Evolutionary conservation across 768 basidiomycete genomes (phyloP).

Genomic region (Lentinula sp.): DNA sequence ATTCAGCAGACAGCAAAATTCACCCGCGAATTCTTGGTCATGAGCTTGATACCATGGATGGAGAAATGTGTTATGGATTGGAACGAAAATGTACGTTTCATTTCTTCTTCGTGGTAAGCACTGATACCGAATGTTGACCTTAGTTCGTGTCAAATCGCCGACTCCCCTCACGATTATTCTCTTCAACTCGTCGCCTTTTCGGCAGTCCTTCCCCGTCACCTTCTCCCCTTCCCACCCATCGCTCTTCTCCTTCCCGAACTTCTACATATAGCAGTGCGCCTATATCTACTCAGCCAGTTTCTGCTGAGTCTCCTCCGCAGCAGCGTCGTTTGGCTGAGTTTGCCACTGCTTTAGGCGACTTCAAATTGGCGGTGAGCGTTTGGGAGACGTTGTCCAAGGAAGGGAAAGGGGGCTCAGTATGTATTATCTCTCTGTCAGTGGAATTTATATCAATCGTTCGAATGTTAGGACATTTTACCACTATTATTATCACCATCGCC

Average conservation of each 20-base stretch:
- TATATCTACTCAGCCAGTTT: conserved; percentile 8
- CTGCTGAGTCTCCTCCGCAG: conserved; percentile 47
- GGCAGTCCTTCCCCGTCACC: conserved; percentile 53
- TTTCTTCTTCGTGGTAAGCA: neutral
- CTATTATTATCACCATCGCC: conserved; percentile 64
- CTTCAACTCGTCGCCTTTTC: conserved; percentile 79
- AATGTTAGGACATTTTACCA: conserved; percentile 72
- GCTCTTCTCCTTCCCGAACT: conserved; percentile 31
- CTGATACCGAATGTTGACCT: conserved; percentile 7
- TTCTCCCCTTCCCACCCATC: conserved; percentile 30
- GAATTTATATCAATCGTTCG: neutral
- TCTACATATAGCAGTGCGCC: conserved; percentile 26
- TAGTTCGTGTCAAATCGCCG: conserved; percentile 71
- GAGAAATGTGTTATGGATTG: conserved; percentile 90
- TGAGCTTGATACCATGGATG: conserved; percentile 95
- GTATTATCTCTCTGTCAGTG: conserved; percentile 16
- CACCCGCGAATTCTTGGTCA: conserved; percentile 80
- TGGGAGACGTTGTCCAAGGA: conserved; percentile 91
- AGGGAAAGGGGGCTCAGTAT: conserved; percentile 78
- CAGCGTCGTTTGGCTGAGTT: conserved; percentile 93
- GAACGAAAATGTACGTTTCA: conserved; percentile 70
- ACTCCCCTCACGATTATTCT: conserved; percentile 80
- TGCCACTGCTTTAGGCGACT: conserved; percentile 87
- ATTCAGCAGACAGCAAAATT: conserved; percentile 72
- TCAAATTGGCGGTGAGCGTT: conserved; percentile 71